Conservation (phyloP, 1,139 yeast species). For the Pichia sp. region DNA sequence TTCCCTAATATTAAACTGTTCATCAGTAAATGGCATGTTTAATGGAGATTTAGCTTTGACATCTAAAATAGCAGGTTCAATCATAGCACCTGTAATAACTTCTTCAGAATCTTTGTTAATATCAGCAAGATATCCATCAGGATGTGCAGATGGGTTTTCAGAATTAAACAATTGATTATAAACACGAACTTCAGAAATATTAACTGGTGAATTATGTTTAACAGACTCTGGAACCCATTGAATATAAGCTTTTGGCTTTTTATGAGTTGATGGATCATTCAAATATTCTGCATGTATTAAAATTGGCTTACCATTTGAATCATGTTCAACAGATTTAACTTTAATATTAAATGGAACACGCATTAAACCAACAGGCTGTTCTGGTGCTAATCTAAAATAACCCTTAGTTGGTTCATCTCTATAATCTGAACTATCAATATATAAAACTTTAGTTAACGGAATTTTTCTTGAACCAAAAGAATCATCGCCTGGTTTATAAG, state of each 20-base stretch:
- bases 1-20: slow-evolving; percentile 67
- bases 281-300: slow-evolving; percentile 79
- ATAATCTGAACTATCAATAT: slow-evolving; percentile 83
- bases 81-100: slow-evolving; percentile 55
- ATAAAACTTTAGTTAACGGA: slow-evolving; percentile 69
- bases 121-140: slow-evolving; percentile 82
- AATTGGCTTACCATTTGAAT: slow-evolving; percentile 53
- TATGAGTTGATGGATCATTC: slow-evolving; percentile 46
- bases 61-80: slow-evolving; percentile 74
- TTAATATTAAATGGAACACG: slow-evolving; percentile 81
- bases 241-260: slow-evolving; percentile 86
- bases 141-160: slow-evolving; percentile 85
- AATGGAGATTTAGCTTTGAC: slow-evolving; percentile 70
- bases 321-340: slow-evolving; percentile 63
- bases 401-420: slow-evolving; percentile 57
- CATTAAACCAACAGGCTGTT: slow-evolving; percentile 93
- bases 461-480: slow-evolving; percentile 68
- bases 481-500: slow-evolving; percentile 82
- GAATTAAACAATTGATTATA: slow-evolving; percentile 84
- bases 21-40: slow-evolving; percentile 54
- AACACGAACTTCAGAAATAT: slow-evolving; percentile 70
- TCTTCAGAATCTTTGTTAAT: slow-evolving; percentile 75
- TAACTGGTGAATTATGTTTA: slow-evolving; percentile 54
- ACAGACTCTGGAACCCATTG: slow-evolving; percentile 88
- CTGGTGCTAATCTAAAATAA: slow-evolving; percentile 89